phyloP scores from a whole-genome alignment of 192 early-diverging fungal genomes.

The Lunasporangiospora selenospora region DNA sequence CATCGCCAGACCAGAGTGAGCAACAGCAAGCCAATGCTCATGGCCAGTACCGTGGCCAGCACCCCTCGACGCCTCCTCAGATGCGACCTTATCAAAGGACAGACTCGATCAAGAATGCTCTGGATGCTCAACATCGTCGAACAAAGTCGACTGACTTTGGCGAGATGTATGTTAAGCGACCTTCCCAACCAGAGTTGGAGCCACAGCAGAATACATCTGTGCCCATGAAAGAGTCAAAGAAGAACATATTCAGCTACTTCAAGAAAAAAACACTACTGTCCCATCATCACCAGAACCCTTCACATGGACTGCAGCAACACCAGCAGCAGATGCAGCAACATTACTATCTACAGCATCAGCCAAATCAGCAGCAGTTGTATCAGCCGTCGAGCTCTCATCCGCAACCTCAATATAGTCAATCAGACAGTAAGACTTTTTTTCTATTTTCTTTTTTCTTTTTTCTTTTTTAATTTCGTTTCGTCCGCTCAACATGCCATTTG shows the following conservation, averaged over 20 bases:
- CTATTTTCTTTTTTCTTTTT: no score
- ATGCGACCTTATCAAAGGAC: slow-evolving; percentile 18
- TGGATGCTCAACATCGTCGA: slow-evolving; percentile 32
- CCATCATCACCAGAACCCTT: slow-evolving; percentile 15
- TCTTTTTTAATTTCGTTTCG: no score
- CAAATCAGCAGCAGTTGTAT: slow-evolving; percentile 7
- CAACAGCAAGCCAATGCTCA: slow-evolving; percentile 6
- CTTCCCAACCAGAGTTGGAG: slow-evolving; percentile 14
- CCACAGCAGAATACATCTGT: slow-evolving; percentile 2
- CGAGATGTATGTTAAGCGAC: slow-evolving; percentile 14
- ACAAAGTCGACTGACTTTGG: slow-evolving; percentile 31
- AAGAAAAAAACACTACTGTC: slow-evolving; percentile 17
- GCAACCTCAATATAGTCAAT: no score
- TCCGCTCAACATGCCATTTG: no score
- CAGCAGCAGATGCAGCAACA: not conserved
- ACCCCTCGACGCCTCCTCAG: slow-evolving; percentile 16
- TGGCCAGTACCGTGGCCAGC: not conserved
- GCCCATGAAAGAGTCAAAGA: slow-evolving; percentile 35
- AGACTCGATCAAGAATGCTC: slow-evolving; percentile 29
- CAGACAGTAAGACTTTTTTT: no score
- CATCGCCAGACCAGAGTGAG: slow-evolving; percentile 18
- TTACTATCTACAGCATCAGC: slow-evolving; percentile 1
- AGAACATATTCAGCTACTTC: slow-evolving; percentile 20
- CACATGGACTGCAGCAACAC: not conserved
- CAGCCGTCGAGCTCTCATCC: no score